These are phyloP conservation scores for Solanum ossicruentum DNA, from an alignment of 257 asterid genomes.

Conservation along the genomic window DNA sequence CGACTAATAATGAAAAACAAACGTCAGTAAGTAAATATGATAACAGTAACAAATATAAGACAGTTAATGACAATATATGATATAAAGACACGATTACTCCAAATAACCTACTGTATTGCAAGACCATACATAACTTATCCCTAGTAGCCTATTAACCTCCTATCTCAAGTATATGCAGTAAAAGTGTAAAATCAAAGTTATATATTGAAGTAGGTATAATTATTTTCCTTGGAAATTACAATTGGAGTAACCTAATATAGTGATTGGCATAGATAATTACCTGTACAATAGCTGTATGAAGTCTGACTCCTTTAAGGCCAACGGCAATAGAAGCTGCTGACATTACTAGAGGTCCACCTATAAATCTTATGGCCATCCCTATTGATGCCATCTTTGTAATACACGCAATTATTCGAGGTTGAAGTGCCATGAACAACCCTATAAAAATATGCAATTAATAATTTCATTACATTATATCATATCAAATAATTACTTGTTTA, in stretches of 20 bases:
- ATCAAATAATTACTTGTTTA: neutral
- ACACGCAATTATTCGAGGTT: conserved; percentile 57
- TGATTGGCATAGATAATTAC: conserved; percentile 2
- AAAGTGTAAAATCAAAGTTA: no score
- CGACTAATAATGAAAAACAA: no score
- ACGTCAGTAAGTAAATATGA: no score
- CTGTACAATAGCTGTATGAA: conserved; percentile 63
- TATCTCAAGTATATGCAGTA: no score
- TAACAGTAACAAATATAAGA: no score
- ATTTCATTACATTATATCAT: neutral
- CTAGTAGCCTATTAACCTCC: no score
- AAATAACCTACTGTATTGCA: no score
- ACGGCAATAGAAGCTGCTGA: conserved; percentile 45
- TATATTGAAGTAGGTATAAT: neutral
- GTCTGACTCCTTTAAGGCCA: conserved; percentile 35
- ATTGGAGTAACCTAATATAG: no score
- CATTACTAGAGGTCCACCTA: conserved; percentile 51
- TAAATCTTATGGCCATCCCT: conserved; percentile 49
- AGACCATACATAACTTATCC: no score
- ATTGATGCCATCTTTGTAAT: conserved; percentile 47
- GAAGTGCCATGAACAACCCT: conserved; percentile 75
- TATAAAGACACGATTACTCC: no score
- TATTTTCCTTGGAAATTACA: neutral
- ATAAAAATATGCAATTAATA: neutral
- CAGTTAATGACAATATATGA: no score